These are phyloP conservation scores for Tricholoma bakamatsutake DNA, from an alignment of 768 basidiomycete species.

Conservation along the genomic window DNA sequence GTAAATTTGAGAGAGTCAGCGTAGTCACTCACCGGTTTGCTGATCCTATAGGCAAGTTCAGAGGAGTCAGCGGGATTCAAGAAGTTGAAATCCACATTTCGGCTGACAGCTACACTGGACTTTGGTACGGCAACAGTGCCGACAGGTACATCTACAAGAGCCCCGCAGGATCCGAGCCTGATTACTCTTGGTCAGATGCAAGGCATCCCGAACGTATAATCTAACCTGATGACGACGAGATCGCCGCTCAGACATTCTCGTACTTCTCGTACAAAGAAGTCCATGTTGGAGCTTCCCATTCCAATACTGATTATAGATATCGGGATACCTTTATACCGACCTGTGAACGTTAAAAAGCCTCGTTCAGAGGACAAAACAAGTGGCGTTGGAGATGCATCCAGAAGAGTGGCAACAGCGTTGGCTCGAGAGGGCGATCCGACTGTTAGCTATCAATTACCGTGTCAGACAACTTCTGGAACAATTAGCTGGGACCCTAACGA, in stretches of 20 bases:
- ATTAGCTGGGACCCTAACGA: constrained; percentile 36
- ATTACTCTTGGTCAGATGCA: constrained; percentile 1
- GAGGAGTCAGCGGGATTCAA: constrained; percentile 34
- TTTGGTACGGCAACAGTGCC: constrained; percentile 71
- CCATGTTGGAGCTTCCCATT: constrained; percentile 79
- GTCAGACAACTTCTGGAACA: neutral
- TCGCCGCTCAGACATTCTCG: constrained; percentile 68
- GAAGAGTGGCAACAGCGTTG: constrained; percentile 44
- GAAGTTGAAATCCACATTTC: constrained; percentile 79
- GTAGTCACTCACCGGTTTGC: constrained; percentile 47
- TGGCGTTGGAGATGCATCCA: constrained; percentile 54
- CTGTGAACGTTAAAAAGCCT: constrained; percentile 71
- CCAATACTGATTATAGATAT: constrained; percentile 75
- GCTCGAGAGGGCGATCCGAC: constrained; percentile 73
- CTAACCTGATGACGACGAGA: constrained; percentile 45
- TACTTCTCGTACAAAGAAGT: constrained; percentile 80
- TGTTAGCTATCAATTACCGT: constrained; percentile 44
- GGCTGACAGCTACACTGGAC: constrained; percentile 58
- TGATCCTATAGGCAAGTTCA: constrained; percentile 58
- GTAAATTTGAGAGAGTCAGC: constrained; percentile 5
- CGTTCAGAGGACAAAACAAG: constrained; percentile 68
- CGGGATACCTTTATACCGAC: constrained; percentile 55
- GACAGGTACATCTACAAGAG: constrained; percentile 61
- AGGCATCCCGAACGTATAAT: neutral
- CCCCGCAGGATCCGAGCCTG: constrained; percentile 81